Percentiles rank a stretch among this genome's conserved stretches.
Evolutionary conservation across 306 rosid species (phyloP).

Genomic region (Cicer cuneatum): DNA sequence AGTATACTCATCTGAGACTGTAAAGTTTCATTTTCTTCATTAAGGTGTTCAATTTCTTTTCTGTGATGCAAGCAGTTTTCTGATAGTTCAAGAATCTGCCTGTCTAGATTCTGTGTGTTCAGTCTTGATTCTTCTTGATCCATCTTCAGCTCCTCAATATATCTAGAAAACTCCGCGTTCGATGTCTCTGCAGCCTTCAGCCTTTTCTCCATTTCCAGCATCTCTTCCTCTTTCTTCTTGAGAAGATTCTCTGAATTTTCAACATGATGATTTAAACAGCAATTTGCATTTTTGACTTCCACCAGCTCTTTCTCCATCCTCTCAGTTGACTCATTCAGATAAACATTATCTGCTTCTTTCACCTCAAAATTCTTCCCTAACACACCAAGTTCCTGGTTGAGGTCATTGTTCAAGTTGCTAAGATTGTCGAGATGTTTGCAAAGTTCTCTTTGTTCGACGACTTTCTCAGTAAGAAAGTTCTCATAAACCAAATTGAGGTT

Average conservation of each 20-base stretch:
- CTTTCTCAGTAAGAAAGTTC: slow-evolving; percentile 61
- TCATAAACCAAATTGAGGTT: slow-evolving; percentile 66
- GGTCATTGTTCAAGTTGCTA: slow-evolving; percentile 53
- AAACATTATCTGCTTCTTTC: slow-evolving; percentile 62
- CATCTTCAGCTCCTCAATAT: slow-evolving; percentile 63
- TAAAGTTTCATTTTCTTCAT: slow-evolving; percentile 55
- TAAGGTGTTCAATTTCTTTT: slow-evolving; percentile 63
- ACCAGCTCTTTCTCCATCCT: slow-evolving; percentile 60
- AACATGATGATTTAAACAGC: slow-evolving; percentile 60
- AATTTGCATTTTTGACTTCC: slow-evolving; percentile 55
- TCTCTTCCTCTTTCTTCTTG: slow-evolving; percentile 60
- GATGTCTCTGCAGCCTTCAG: slow-evolving; percentile 51
- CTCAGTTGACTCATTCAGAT: slow-evolving; percentile 58
- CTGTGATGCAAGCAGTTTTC: slow-evolving; percentile 57
- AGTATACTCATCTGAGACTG: slow-evolving; percentile 57
- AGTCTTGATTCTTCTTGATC: slow-evolving; percentile 60
- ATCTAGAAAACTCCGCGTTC: slow-evolving; percentile 56
- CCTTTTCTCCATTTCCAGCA: slow-evolving; percentile 63
- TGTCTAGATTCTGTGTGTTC: slow-evolving; percentile 54
- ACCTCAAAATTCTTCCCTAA: slow-evolving; percentile 57
- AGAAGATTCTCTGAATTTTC: slow-evolving; percentile 53
- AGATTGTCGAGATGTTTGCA: slow-evolving; percentile 55
- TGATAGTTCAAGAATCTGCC: slow-evolving; percentile 62
- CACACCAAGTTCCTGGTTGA: slow-evolving; percentile 57
- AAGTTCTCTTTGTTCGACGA: slow-evolving; percentile 57